Base-by-base conservation (phyloP, 73 alveolate species). In the Paramecium sonneborni region DNA sequence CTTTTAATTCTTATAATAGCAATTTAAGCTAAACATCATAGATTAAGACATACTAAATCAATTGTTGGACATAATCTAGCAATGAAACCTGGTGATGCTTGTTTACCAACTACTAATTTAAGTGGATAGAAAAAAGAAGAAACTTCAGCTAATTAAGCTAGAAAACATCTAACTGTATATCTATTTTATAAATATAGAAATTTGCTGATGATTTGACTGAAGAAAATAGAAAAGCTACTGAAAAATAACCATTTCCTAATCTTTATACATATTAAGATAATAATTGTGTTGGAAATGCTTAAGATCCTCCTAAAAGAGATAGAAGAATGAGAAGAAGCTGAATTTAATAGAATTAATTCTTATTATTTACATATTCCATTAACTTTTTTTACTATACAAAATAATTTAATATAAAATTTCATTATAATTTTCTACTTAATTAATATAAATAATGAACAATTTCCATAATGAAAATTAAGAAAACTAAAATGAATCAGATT, bases 271-370 rank as follows among this genome's bases (percentile, higher is more conserved):
- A 39, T 20, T n/a, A 26, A 12, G 90, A 79, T 79, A 46, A 46
- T 18, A 79, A 79, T 79, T 79, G 90, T 46, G 90, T 79, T 41
- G 90, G 76, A 38, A 38, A 38, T 4, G 90, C 74, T 38, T 39
- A 39, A 21, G 90, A 79, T 52, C 68, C 68, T 1, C 68, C 68
- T 0, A 39, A 39, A 20, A 79, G 90, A 79, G 90, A 79, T 43
- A 79, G 90, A 79, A 79, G 74, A 79, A 72, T 72, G 57, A 72
- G 86, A 72, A 72, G 86, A 72, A 38, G 86, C 15, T 72, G 86
- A 72, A 56, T 72, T 52, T 52, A 5, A 52, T 52, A n/a, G 3
- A 52, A 52, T 52, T n/a, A 18, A 21, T 52, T 52, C 68, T 52
- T 52, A 52, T 52, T n/a, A n/a, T 21, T 52, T 6, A 52, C 23